These are phyloP conservation scores for Parastagonospora nodorum DNA, from an alignment of 2,329 filamentous ascomycete genomes.

Conservation along the genomic window DNA sequence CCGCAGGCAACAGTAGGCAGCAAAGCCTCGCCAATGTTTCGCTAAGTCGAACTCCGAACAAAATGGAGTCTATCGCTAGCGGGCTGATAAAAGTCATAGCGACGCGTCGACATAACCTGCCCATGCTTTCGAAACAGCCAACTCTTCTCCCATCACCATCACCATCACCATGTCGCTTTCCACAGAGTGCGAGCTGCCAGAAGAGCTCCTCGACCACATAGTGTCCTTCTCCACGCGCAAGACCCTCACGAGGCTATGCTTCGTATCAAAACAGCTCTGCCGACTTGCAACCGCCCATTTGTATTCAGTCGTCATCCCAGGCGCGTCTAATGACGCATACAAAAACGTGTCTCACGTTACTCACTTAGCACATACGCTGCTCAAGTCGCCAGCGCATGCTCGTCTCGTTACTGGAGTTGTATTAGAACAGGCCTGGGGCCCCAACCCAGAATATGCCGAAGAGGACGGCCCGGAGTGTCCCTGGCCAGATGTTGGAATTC, in stretches of 20 bases:
- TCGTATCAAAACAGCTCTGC: slow-evolving; percentile 3
- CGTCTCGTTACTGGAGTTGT: neutral
- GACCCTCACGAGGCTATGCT: neutral
- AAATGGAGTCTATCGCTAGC: too few relatives aligned
- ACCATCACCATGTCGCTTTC: neutral
- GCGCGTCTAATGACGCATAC: too few relatives aligned
- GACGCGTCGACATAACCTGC: too few relatives aligned
- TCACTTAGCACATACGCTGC: neutral
- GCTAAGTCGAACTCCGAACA: too few relatives aligned
- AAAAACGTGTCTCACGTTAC: too few relatives aligned
- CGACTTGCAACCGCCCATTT: slow-evolving; percentile 5
- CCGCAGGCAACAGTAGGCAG: too few relatives aligned
- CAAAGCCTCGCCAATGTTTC: too few relatives aligned
- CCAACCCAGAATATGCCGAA: neutral
- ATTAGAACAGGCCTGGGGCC: neutral
- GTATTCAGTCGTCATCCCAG: neutral
- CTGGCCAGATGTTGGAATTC: neutral
- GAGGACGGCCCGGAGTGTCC: neutral
- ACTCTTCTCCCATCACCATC: too few relatives aligned
- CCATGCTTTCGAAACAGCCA: too few relatives aligned
- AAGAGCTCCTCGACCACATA: slow-evolving; percentile 4
- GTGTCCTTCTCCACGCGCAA: neutral
- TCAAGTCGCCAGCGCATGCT: slow-evolving; percentile 5
- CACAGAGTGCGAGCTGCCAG: neutral
- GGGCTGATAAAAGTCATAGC: too few relatives aligned